These are phyloP conservation scores for Anthracocystis setariae DNA, from an alignment of 1,284 basidiomycete species.

Conservation along the genomic window DNA sequence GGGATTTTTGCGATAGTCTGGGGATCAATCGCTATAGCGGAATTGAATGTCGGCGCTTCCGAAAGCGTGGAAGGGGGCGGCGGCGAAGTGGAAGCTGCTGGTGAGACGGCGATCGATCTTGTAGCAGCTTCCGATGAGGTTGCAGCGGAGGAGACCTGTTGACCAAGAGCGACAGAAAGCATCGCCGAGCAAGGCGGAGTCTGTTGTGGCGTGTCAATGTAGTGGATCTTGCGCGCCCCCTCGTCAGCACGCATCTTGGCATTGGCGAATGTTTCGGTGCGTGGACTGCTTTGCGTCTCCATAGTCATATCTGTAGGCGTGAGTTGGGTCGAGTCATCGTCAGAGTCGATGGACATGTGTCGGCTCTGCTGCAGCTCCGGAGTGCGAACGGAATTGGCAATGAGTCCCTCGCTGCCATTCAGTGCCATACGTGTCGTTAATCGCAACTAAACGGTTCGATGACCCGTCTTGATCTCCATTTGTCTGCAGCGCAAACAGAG, in stretches of 20 bases:
- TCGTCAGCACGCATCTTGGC: slow-evolving; percentile 23
- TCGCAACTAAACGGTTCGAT: too few species aligned
- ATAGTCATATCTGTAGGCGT: slow-evolving; percentile 34
- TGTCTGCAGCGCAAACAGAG: too few species aligned
- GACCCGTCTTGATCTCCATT: too few species aligned
- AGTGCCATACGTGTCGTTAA: too few species aligned
- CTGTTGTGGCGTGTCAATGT: slow-evolving; percentile 35
- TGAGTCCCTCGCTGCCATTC: slow-evolving; percentile 2
- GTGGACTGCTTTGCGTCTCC: slow-evolving; percentile 7
- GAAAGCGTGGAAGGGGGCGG: neutral
- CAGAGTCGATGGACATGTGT: slow-evolving; percentile 36
- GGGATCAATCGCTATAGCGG: neutral
- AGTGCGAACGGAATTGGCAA: slow-evolving; percentile 15
- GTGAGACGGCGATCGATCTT: neutral
- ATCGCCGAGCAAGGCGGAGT: neutral
- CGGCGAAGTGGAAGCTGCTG: neutral
- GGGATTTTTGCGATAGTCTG: neutral
- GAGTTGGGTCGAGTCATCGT: slow-evolving; percentile 41
- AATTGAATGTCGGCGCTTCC: neutral
- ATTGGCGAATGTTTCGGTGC: slow-evolving; percentile 9
- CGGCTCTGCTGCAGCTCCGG: slow-evolving; percentile 37
- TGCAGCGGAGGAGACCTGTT: too few species aligned
- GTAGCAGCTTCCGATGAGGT: neutral
- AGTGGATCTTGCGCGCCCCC: slow-evolving; percentile 40
- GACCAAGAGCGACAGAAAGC: too few species aligned